Evolutionary conservation across 2,329 filamentous ascomycete species (phyloP), one percentile per base, ranked within the genome.

Genomic region (Cladosporium oxysporum): DNA sequence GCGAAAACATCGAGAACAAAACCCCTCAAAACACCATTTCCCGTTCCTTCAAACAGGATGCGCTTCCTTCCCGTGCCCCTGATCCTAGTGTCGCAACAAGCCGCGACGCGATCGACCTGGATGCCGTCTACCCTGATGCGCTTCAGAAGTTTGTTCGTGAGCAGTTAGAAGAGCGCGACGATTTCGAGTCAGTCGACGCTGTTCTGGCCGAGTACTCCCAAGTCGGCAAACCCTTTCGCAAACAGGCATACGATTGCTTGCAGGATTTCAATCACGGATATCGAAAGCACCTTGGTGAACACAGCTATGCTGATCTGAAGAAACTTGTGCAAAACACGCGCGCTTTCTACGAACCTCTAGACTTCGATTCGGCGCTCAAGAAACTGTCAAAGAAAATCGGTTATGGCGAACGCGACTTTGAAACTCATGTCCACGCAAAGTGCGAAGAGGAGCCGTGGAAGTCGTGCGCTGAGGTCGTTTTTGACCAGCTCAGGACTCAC

Each of bases 101-200:
- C 50, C 50, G 6, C 23, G 28, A 33, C n/a, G 26, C 8, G 28
- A 55, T 63, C 35, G 50, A 57, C 35, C 41, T 57, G 28, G 61
- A 63, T n/a, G 50, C 61, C 23, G 26, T 63, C 28, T 63, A 47
- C 23, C 61, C 61, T 29, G 33, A 44, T 29, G 23, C 61, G 18
- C 41, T 63, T 26, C 61, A 63, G 50, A 33, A 33, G 12, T 63
- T 63, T 23, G 61, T 63, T 33, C 50, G 61, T 14, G 50, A 55
- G 33, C 49, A 57, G 26, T 18, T 63, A 16, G 31, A 52, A 12
- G 16, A 44, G 10, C 61, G 50, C 5, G 18, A 47, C 33, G 61
- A 57, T 11, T 35, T 63, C 50, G 26, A 55, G 21, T 57, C 61
- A n/a, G 61, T 63, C n/a, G 50, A 57, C 5, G 61, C 61, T 33